phyloP scores from a whole-genome alignment of 495 filamentous ascomycete genomes.

The Xylaria acuta region DNA sequence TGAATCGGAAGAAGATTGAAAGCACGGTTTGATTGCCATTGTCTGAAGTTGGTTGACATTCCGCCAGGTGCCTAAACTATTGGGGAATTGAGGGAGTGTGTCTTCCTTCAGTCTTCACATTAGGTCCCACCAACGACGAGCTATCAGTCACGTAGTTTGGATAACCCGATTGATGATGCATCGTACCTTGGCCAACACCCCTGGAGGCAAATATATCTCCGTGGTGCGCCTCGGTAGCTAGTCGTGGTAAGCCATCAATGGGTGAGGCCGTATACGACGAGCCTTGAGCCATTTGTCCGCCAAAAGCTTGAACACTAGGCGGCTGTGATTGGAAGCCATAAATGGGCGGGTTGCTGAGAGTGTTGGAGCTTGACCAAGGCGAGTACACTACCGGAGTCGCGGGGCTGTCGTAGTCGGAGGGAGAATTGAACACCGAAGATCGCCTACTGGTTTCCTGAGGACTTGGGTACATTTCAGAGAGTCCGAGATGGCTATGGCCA shows the following conservation, averaged over 20 bases:
- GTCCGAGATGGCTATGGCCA: slow-evolving; percentile 33
- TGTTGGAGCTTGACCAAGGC: slow-evolving; percentile 38
- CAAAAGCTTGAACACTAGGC: slow-evolving; percentile 18
- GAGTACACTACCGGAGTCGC: slow-evolving; percentile 41
- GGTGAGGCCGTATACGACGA: slow-evolving; percentile 34
- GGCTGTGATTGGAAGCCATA: slow-evolving; percentile 42
- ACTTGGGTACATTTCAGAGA: slow-evolving; percentile 46
- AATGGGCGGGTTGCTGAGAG: slow-evolving; percentile 36
- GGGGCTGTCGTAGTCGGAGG: slow-evolving; percentile 43
- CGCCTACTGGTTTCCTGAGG: slow-evolving; percentile 45
- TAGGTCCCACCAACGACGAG: slow-evolving; percentile 20
- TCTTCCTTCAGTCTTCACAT: slow-evolving; percentile 25
- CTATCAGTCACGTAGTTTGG: slow-evolving; percentile 31
- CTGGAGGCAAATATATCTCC: slow-evolving; percentile 33
- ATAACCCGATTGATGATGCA: slow-evolving; percentile 23
- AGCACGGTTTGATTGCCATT: neutral
- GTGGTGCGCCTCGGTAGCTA: slow-evolving; percentile 31
- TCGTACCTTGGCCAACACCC: slow-evolving; percentile 20
- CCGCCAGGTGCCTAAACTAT: neutral
- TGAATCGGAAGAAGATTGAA: neutral
- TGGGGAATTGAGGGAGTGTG: neutral
- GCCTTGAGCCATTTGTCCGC: slow-evolving; percentile 28
- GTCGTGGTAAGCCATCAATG: slow-evolving; percentile 42
- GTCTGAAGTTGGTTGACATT: neutral
- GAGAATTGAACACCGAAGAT: slow-evolving; percentile 43